Conservation (phyloP, 2,329 filamentous ascomycete genomes). For the Pleomassaria siparia region DNA sequence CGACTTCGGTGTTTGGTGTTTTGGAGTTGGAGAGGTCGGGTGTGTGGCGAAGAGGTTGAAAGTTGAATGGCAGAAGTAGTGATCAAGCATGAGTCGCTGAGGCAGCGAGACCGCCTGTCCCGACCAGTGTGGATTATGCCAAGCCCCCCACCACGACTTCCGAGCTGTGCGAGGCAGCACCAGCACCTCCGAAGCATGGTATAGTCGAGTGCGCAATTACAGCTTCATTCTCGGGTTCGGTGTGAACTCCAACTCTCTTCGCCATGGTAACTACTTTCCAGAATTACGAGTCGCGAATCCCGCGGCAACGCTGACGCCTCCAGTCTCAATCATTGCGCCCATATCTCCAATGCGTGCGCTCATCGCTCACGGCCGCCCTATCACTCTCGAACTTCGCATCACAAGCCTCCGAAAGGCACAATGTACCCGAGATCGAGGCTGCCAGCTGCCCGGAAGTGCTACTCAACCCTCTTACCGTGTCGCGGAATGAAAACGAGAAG, state of each 20-base stretch:
- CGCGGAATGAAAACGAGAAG: slow-evolving; percentile 95
- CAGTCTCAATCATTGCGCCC: slow-evolving; percentile 95
- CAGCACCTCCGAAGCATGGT: slow-evolving; percentile 24
- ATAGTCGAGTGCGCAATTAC: slow-evolving; percentile 24
- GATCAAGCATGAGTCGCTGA: slow-evolving; percentile 1
- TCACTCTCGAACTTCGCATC: slow-evolving; percentile 97
- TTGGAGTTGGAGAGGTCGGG: slow-evolving; percentile 2
- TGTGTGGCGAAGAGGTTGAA: slow-evolving; percentile 16
- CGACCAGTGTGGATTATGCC: too few relatives aligned
- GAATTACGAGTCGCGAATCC: not conserved
- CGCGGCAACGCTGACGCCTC: slow-evolving; percentile 25
- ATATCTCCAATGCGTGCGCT: slow-evolving; percentile 94
- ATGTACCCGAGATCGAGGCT: slow-evolving; percentile 96
- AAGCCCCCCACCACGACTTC: slow-evolving; percentile 25
- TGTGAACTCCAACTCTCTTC: slow-evolving; percentile 19
- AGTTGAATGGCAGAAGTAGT: slow-evolving; percentile 30
- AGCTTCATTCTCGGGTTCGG: slow-evolving; percentile 18
- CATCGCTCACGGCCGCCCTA: slow-evolving; percentile 89
- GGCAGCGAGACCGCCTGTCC: too few relatives aligned
- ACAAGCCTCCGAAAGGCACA: slow-evolving; percentile 93
- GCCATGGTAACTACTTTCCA: slow-evolving; percentile 30
- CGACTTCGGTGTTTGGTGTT: not conserved
- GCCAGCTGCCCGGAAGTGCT: slow-evolving; percentile 90
- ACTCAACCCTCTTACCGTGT: slow-evolving; percentile 84
- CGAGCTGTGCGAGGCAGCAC: slow-evolving; percentile 24